A percentile compares a stretch with the other conserved stretches of the same genome.
phyloP scores from a whole-genome alignment of 2,329 filamentous ascomycete species.

The Rhynchosporium agropyri region DNA sequence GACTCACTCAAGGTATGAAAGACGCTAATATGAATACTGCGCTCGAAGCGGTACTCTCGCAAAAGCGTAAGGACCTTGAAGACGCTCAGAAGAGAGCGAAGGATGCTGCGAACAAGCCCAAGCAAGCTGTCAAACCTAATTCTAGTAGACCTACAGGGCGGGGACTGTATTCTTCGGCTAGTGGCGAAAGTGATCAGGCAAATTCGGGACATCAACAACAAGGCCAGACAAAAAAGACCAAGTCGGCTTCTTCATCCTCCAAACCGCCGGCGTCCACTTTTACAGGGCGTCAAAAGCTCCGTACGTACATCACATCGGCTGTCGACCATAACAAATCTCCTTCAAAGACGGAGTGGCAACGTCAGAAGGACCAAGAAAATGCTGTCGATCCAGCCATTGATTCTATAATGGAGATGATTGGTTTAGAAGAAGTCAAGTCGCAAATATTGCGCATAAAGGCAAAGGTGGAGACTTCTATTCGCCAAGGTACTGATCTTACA shows the following conservation, averaged over 20 bases:
- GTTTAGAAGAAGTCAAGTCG: slow-evolving; percentile 69
- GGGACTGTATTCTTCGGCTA: too few relatives aligned
- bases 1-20: slow-evolving; percentile 44
- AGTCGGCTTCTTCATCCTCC: slow-evolving; percentile 13
- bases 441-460: slow-evolving; percentile 65
- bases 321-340: slow-evolving; percentile 34
- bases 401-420: slow-evolving; percentile 68
- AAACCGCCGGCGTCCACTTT: neutral
- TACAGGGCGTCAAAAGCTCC: slow-evolving; percentile 6
- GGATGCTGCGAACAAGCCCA: slow-evolving; percentile 24
- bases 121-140: neutral
- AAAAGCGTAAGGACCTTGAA: slow-evolving; percentile 52
- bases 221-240: neutral
- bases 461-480: slow-evolving; percentile 60
- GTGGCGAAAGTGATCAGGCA: too few relatives aligned
- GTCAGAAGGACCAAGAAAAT: slow-evolving; percentile 57
- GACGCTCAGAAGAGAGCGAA: slow-evolving; percentile 44
- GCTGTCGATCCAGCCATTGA: slow-evolving; percentile 59
- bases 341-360: slow-evolving; percentile 60
- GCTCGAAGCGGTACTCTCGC: slow-evolving; percentile 48
- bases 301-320: slow-evolving; percentile 25
- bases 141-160: neutral
- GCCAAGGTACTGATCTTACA: slow-evolving; percentile 58
- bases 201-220: neutral
- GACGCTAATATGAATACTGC: slow-evolving; percentile 50